Base-by-base conservation (phyloP, 2,329 filamentous ascomycete genomes). In the Sporothrix schenckii region DNA sequence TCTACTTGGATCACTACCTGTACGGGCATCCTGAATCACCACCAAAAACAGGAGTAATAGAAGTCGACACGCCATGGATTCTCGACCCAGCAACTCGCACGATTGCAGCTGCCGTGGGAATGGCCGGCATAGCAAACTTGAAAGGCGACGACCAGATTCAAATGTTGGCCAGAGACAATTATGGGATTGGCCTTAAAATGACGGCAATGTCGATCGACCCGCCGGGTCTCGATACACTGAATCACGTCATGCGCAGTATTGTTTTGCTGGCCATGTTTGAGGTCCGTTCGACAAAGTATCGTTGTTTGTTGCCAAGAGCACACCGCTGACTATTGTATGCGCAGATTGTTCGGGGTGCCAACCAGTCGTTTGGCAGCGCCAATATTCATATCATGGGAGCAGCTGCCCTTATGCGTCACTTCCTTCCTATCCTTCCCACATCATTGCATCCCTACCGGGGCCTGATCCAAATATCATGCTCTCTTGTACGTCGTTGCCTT, bases 251-350 rank as follows among this genome's bases (percentile, higher is more conserved):
- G 73, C 81, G 83, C 39, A 78, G 84, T 9, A 84, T 89, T 41
- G 80, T 89, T 54, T 81, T 87, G 74, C 82, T 90, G 73, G 86
- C 87, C 61, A 81, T 89, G 76, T 90, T 87, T 72, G 87, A 90
- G 81, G 87, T 89, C 78, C 75, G 79, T 73, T 39, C 50, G 34
- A 34, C 30, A n/a, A 16, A 16, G 44, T 24, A 30, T 21, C 27
- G 13, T 41, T 27, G 2, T 16, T 50, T 24, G 13, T 52, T 66
- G 16, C 30, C 49, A 34, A 21, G n/a, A 34, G n/a, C 47, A 60
- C 60, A 67, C 21, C 19, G 13, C 5, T 39, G 9, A 69, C 56
- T 7, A 34, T 63, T 53, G 44, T 21, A 21, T 34, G 2, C 27
- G 19, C 30, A 70, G 81, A 77, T 83, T 11, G 83, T 84, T n/a